These are phyloP conservation scores for Suillus spraguei DNA, from an alignment of 768 basidiomycete species.

Conservation along the genomic window DNA sequence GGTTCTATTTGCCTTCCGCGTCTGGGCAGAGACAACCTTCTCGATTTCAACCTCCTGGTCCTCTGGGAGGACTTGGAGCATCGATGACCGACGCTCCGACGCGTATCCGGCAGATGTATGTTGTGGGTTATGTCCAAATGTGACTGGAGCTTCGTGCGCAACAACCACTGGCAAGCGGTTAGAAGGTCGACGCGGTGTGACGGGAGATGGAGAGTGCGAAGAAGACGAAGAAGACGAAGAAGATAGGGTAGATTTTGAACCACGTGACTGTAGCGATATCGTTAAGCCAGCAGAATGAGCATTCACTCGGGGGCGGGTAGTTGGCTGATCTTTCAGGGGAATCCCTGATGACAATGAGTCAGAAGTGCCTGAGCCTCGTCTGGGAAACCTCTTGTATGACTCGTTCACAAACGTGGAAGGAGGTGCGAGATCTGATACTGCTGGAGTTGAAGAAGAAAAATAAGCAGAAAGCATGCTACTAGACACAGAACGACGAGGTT, in stretches of 20 bases:
- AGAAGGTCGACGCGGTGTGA: constrained; percentile 17
- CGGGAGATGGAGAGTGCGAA: constrained; percentile 25
- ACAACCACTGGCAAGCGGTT: constrained; percentile 26
- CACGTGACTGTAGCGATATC: constrained; percentile 22
- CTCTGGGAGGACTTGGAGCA: constrained; percentile 54
- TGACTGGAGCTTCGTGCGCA: constrained; percentile 24
- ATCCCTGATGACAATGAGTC: constrained; percentile 32
- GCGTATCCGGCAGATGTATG: constrained; percentile 10
- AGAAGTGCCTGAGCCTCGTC: constrained; percentile 16
- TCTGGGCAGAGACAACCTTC: constrained; percentile 7
- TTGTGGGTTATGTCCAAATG: constrained; percentile 34
- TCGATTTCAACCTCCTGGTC: constrained; percentile 40
- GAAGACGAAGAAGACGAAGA: constrained; percentile 28
- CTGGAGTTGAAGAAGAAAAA: constrained; percentile 45
- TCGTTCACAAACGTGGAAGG: constrained; percentile 18
- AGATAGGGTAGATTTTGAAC: constrained; percentile 25
- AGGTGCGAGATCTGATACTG: constrained; percentile 10
- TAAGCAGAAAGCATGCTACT: constrained; percentile 61
- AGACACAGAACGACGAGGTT: constrained; percentile 46
- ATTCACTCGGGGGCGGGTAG: constrained; percentile 11
- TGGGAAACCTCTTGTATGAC: constrained; percentile 10
- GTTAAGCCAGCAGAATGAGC: constrained; percentile 11
- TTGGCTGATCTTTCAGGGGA: constrained; percentile 10
- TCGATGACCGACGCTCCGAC: constrained; percentile 21
- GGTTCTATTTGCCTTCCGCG: constrained; percentile 24